Evolutionary conservation across 2,329 filamentous ascomycete species (phyloP).

Genomic region (Hypoxylon sp.): DNA sequence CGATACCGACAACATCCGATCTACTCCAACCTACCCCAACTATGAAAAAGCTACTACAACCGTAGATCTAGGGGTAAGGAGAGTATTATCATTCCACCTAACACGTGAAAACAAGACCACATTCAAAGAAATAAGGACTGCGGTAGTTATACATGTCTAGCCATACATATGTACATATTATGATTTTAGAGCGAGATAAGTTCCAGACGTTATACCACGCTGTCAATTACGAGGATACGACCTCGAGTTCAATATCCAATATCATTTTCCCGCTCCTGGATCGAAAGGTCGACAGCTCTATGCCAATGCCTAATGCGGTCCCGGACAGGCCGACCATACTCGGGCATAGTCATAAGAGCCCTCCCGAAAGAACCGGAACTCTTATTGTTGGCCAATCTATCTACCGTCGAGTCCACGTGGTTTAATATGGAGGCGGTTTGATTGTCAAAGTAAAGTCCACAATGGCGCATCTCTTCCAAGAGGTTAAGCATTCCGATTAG

Average conservation of each 20-base stretch:
- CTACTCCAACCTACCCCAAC: conserved; percentile 27
- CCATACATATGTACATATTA: conserved; percentile 2
- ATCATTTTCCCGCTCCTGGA: conserved; percentile 46
- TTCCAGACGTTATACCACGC: neutral
- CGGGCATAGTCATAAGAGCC: conserved; percentile 57
- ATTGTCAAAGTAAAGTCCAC: conserved; percentile 71
- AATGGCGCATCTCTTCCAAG: conserved; percentile 76
- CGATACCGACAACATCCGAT: conserved; percentile 11
- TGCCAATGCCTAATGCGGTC: conserved; percentile 54
- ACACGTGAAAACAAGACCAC: too few species aligned
- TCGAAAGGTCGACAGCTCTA: conserved; percentile 49
- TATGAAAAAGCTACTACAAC: neutral
- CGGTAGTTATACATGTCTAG: neutral
- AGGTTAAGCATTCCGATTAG: conserved; percentile 68
- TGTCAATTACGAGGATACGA: neutral
- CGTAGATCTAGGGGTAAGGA: neutral
- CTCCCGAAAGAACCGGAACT: conserved; percentile 51
- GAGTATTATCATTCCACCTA: neutral
- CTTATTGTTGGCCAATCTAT: conserved; percentile 28
- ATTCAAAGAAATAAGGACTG: neutral
- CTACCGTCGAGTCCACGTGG: conserved; percentile 52
- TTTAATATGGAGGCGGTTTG: conserved; percentile 61
- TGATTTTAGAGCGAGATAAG: conserved; percentile 1
- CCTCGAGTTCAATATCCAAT: conserved; percentile 37
- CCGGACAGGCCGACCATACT: conserved; percentile 55